phyloP scores from a whole-genome alignment of 345 rosid genomes.

The Corchorus capsularis region DNA sequence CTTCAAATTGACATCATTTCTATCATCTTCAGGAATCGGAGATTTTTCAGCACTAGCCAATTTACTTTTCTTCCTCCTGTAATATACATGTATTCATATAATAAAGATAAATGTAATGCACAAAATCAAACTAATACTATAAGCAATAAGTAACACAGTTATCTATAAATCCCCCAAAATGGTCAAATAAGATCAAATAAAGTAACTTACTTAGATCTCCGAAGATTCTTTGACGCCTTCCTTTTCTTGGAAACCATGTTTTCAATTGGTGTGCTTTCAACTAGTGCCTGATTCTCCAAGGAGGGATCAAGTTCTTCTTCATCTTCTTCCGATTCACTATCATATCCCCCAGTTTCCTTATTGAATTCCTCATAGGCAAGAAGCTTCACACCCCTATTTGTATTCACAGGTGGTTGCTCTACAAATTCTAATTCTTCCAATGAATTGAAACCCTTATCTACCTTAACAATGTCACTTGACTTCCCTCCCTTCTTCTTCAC shows the following conservation, averaged over 20 bases:
- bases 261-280: conserved; percentile 36
- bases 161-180: not conserved
- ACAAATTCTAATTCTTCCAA: conserved; percentile 39
- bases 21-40: conserved; percentile 30
- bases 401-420: conserved; percentile 36
- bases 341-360: conserved; percentile 61
- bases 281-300: conserved; percentile 22
- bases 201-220: conserved; percentile 61
- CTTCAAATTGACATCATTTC: conserved; percentile 15
- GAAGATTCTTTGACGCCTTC: conserved; percentile 59
- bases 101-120: not conserved
- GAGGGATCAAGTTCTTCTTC: conserved; percentile 27
- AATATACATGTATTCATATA: conserved; percentile 10
- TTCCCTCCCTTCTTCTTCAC: conserved; percentile 55
- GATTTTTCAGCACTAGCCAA: conserved; percentile 43
- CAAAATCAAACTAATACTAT: not conserved
- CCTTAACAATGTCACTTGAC: conserved; percentile 31
- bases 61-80: conserved; percentile 75
- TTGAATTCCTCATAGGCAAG: conserved; percentile 70
- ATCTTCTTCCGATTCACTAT: conserved; percentile 64
- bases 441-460: conserved; percentile 33
- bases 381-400: conserved; percentile 38
- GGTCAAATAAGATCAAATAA: not conserved
- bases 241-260: conserved; percentile 65
- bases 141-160: not conserved